Evolutionary conservation across 176 grass and related monocot genomes (phyloP).

Genomic region (Musa itinerans): DNA sequence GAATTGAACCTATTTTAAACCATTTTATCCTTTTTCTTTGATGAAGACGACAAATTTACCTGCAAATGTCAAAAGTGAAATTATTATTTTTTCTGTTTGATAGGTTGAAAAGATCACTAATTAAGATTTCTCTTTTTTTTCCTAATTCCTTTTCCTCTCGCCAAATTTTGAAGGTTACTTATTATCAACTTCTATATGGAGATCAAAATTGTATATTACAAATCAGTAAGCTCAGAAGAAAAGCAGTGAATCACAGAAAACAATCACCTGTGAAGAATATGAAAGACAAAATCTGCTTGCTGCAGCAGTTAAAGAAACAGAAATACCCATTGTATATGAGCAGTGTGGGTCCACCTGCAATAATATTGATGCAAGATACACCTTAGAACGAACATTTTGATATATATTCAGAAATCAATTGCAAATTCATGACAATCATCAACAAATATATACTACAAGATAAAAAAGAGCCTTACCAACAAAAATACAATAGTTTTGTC

Average conservation of each 20-base stretch:
- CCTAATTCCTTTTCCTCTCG: background rate
- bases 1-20: background rate
- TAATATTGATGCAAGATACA: conserved; percentile 1
- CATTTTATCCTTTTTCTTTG: background rate
- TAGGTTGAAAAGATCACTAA: background rate
- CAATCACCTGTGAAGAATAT: conserved; percentile 69
- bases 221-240: background rate
- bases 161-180: background rate
- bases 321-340: conserved; percentile 59
- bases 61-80: background rate
- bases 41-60: too few relatives aligned
- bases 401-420: background rate
- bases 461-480: conserved; percentile 44
- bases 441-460: background rate
- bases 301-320: conserved; percentile 56
- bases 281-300: conserved; percentile 77
- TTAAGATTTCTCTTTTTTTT: too few relatives aligned
- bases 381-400: background rate
- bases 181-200: background rate
- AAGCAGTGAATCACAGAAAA: background rate
- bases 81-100: background rate
- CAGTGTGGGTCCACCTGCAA: conserved; percentile 91
- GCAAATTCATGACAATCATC: background rate
- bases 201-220: background rate
- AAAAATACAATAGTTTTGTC: conserved; percentile 66